phyloP scores from a whole-genome alignment of 768 basidiomycete genomes.

The Lactarius indigo region DNA sequence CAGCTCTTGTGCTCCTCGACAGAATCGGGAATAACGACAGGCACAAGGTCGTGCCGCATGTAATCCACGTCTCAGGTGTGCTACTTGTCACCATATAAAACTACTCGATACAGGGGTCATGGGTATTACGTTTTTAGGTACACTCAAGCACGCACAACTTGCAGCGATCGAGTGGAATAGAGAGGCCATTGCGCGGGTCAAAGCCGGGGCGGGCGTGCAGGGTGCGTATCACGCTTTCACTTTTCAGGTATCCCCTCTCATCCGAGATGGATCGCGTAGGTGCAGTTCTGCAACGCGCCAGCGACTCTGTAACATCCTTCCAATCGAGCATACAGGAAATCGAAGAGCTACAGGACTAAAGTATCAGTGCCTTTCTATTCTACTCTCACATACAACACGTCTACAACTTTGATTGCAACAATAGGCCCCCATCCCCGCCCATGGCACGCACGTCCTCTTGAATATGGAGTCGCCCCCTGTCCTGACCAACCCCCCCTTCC shows the following conservation, averaged over 20 bases:
- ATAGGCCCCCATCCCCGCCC: neutral
- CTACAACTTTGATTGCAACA: slow-evolving; percentile 12
- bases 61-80: slow-evolving; percentile 78
- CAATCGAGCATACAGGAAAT: neutral
- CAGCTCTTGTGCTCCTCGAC: slow-evolving; percentile 66
- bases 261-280: neutral
- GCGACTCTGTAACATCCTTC: neutral
- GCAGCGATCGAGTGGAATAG: slow-evolving; percentile 74
- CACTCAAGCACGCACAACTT: slow-evolving; percentile 80
- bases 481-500: neutral
- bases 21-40: slow-evolving; percentile 49
- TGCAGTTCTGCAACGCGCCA: neutral
- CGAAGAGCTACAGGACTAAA: neutral
- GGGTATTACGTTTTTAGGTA: slow-evolving; percentile 47
- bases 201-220: slow-evolving; percentile 28
- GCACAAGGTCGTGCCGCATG: slow-evolving; percentile 57
- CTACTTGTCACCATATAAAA: slow-evolving; percentile 9
- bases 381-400: neutral
- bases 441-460: neutral
- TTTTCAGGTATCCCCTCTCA: neutral
- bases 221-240: neutral
- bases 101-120: neutral
- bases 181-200: slow-evolving; percentile 62
- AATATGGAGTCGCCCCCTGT: neutral
- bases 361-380: neutral